Evolutionary conservation across 2,329 filamentous ascomycete genomes (phyloP).

Genomic region (Diplodia intermedia): DNA sequence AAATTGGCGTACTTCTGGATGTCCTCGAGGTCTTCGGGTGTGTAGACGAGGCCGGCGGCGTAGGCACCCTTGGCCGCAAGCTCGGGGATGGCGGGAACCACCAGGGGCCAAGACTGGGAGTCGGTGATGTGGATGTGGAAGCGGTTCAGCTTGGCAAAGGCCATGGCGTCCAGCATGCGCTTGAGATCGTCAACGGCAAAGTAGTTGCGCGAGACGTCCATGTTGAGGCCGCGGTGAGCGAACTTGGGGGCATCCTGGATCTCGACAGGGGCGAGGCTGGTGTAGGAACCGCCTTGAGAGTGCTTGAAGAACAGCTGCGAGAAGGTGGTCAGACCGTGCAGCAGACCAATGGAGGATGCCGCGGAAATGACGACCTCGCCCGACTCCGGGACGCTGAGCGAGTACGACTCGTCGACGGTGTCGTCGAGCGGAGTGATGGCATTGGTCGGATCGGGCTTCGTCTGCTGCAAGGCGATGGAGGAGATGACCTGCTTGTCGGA

Average conservation of each 20-base stretch:
- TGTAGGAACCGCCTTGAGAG: slow-evolving; percentile 67
- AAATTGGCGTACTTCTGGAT: slow-evolving; percentile 75
- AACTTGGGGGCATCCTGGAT: slow-evolving; percentile 79
- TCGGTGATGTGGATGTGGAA: slow-evolving; percentile 84
- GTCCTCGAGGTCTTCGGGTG: slow-evolving; percentile 65
- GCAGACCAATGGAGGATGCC: slow-evolving; percentile 70
- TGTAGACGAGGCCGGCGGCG: slow-evolving; percentile 70
- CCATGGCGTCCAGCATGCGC: slow-evolving; percentile 75
- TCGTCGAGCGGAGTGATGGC: slow-evolving; percentile 64
- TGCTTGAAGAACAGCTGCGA: slow-evolving; percentile 80
- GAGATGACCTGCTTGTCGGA: slow-evolving; percentile 60
- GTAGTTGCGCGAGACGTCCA: slow-evolving; percentile 79
- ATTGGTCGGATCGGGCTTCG: slow-evolving; percentile 58
- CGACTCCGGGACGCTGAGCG: slow-evolving; percentile 63
- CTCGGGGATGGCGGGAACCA: slow-evolving; percentile 76
- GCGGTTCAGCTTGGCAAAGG: slow-evolving; percentile 83
- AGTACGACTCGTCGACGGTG: slow-evolving; percentile 76
- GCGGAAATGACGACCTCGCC: slow-evolving; percentile 70
- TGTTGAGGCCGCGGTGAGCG: slow-evolving; percentile 76
- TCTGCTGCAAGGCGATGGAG: slow-evolving; percentile 69
- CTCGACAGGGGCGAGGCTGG: slow-evolving; percentile 70
- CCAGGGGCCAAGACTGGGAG: slow-evolving; percentile 84
- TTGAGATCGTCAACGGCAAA: slow-evolving; percentile 72
- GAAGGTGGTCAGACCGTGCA: slow-evolving; percentile 78
- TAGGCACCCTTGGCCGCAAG: slow-evolving; percentile 78